A percentile compares a stretch with the other conserved stretches of the same genome.
Conservation (phyloP, 129 eudicot species). For the Escallonia herrerae region DNA sequence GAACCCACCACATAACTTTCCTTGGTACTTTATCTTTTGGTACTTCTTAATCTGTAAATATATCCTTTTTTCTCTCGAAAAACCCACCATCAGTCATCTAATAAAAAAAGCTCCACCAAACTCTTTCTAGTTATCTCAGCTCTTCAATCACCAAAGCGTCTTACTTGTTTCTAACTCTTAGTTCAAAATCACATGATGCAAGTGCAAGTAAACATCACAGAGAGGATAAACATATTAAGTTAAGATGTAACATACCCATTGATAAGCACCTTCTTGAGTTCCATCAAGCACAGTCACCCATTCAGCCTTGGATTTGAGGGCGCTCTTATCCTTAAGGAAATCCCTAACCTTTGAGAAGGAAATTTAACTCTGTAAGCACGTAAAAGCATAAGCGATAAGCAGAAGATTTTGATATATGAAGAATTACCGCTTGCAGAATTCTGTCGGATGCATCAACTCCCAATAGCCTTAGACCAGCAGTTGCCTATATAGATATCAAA, state of each 20-base stretch:
- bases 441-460: constrained; percentile 80
- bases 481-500: constrained; percentile 54
- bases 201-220: background rate
- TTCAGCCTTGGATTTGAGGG: constrained; percentile 54
- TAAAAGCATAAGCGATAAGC: constrained; percentile 9
- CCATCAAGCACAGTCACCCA: constrained; percentile 96
- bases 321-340: constrained; percentile 64
- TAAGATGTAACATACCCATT: constrained; percentile 62
- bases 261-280: constrained; percentile 98
- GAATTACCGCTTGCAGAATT: constrained; percentile 83
- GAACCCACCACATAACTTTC: too few species aligned
- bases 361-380: constrained; percentile 12
- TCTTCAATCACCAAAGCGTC: too few species aligned
- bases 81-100: too few species aligned
- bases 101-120: background rate
- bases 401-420: constrained; percentile 1
- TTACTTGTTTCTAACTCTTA: too few species aligned
- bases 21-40: too few species aligned
- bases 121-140: background rate
- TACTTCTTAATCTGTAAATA: too few species aligned
- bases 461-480: constrained; percentile 95
- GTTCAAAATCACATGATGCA: too few species aligned
- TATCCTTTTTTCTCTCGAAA: too few species aligned
- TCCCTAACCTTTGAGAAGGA: constrained; percentile 56
- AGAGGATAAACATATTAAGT: background rate